Conservation (phyloP, 345 rosid species). For the Populus pruinosa region DNA sequence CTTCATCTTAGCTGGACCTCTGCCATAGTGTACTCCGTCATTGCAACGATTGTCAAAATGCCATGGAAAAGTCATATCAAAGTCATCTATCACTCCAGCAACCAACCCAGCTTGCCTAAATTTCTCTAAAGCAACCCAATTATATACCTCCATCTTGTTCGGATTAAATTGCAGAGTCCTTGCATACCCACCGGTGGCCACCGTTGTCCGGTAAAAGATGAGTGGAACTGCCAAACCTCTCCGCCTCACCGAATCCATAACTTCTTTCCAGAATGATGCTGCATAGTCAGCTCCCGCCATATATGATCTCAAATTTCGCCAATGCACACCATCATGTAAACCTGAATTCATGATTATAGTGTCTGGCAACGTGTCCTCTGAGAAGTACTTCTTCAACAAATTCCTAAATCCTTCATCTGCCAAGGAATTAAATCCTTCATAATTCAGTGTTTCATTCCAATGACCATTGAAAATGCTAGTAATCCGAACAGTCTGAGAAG, state of each 20-base stretch:
- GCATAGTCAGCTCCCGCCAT: conserved; percentile 59
- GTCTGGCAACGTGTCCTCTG: conserved; percentile 65
- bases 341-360: conserved; percentile 84
- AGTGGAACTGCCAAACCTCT: conserved; percentile 62
- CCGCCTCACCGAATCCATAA: conserved; percentile 50
- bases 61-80: conserved; percentile 92
- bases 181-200: conserved; percentile 89
- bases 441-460: conserved; percentile 76
- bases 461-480: conserved; percentile 97
- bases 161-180: conserved; percentile 72
- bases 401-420: conserved; percentile 52
- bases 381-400: conserved; percentile 66
- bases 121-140: conserved; percentile 68
- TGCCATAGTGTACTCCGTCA: conserved; percentile 93
- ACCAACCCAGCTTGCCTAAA: conserved; percentile 57
- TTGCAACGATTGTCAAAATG: conserved; percentile 87
- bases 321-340: conserved; percentile 80
- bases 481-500: conserved; percentile 66
- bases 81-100: conserved; percentile 72
- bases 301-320: conserved; percentile 52
- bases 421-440: conserved; percentile 84
- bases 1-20: conserved; percentile 71
- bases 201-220: conserved; percentile 66
- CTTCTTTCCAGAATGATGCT: conserved; percentile 67
- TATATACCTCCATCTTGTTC: conserved; percentile 79